Evolutionary conservation across 176 grass and related monocot species (phyloP).

Genomic region (Oryza brachyantha): DNA sequence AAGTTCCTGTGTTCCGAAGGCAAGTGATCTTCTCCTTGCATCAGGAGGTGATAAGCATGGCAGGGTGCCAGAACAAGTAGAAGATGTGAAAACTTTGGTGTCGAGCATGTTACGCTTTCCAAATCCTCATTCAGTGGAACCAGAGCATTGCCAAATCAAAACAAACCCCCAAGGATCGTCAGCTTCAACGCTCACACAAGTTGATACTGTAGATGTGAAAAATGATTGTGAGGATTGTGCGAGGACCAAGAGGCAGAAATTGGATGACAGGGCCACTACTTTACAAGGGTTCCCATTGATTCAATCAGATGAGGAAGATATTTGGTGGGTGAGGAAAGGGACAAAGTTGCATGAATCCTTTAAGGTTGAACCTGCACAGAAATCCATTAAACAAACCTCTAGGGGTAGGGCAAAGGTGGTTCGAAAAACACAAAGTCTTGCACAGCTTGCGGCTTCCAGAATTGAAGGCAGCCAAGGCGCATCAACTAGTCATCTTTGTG

Average conservation of each 20-base stretch:
- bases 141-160: conserved; percentile 47
- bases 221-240: conserved; percentile 83
- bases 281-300: conserved; percentile 56
- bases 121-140: conserved; percentile 48
- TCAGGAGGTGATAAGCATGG: conserved; percentile 47
- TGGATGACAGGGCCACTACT: conserved; percentile 53
- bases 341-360: conserved; percentile 74
- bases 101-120: conserved; percentile 65
- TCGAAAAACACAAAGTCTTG: conserved; percentile 91
- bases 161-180: conserved; percentile 57
- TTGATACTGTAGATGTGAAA: conserved; percentile 61
- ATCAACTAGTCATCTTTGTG: conserved; percentile 97
- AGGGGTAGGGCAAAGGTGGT: conserved; percentile 75
- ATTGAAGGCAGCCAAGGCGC: conserved; percentile 95
- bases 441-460: conserved; percentile 82
- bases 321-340: conserved; percentile 93
- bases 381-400: conserved; percentile 67
- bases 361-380: conserved; percentile 64
- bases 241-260: conserved; percentile 67
- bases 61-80: conserved; percentile 59
- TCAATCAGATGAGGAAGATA: conserved; percentile 88
- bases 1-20: conserved; percentile 46
- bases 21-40: conserved; percentile 32
- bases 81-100: conserved; percentile 67
- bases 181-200: conserved; percentile 52